Evolutionary conservation across 495 filamentous ascomycete species (phyloP).

Genomic region (Aspergillus asperescens): DNA sequence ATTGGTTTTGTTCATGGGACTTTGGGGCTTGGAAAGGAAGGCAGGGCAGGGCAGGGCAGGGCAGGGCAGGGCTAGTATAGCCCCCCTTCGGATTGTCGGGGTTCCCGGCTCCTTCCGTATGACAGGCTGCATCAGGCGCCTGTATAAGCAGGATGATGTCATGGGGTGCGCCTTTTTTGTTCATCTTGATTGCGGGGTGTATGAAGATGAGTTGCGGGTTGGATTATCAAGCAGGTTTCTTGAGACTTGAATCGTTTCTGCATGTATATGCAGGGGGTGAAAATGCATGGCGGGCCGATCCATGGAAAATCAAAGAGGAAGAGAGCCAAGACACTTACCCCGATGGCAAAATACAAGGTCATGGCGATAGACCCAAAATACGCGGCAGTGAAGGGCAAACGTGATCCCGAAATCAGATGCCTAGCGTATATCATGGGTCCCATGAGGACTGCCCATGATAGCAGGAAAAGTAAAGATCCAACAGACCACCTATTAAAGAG

Average conservation of each 20-base stretch:
- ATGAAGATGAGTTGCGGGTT: conserved; percentile 4
- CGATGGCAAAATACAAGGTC: conserved; percentile 86
- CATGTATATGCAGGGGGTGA: conserved; percentile 7
- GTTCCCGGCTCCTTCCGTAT: conserved; percentile 4
- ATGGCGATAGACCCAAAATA: conserved; percentile 93
- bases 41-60: not conserved
- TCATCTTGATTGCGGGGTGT: not conserved
- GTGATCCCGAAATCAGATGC: conserved; percentile 78
- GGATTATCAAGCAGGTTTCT: conserved; percentile 1
- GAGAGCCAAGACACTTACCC: conserved; percentile 56
- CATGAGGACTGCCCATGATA: conserved; percentile 92
- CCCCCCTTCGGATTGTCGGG: not conserved
- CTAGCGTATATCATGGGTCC: conserved; percentile 75
- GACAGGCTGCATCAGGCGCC: conserved; percentile 6
- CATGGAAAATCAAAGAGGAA: not conserved
- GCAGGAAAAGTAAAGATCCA: conserved; percentile 82
- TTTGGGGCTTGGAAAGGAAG: not conserved
- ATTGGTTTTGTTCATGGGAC: not conserved
- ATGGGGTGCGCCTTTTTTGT: not conserved
- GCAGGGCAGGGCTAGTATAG: not conserved
- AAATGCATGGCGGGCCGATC: not conserved
- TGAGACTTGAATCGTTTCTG: not conserved
- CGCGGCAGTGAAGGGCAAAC: conserved; percentile 89
- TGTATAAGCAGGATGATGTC: conserved; percentile 8
- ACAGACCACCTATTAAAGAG: conserved; percentile 74